Conservation (phyloP, 768 basidiomycete species). For the Boletus rubescentipes region DNA sequence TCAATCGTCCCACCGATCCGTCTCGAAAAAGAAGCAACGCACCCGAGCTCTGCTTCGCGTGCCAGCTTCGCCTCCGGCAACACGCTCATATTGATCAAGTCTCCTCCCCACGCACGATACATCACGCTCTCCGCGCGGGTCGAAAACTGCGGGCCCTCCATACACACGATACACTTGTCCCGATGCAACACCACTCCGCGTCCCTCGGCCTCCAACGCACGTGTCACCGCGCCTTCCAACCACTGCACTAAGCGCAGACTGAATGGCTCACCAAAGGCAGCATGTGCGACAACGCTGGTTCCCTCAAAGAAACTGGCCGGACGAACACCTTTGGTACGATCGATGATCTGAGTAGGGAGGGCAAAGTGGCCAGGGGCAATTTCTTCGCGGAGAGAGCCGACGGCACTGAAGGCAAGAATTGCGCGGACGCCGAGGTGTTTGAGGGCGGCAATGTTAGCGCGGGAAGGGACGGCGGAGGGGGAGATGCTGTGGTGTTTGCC, state of each 20-base stretch:
- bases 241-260: conserved; percentile 60
- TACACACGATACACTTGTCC: conserved; percentile 86
- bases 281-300: conserved; percentile 82
- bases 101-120: conserved; percentile 91
- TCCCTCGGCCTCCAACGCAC: conserved; percentile 60
- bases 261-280: conserved; percentile 94
- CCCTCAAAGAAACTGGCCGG: conserved; percentile 86
- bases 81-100: conserved; percentile 97
- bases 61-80: conserved; percentile 97
- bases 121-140: conserved; percentile 95
- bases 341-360: conserved; percentile 91
- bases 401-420: conserved; percentile 92
- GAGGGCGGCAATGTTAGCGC: conserved; percentile 94
- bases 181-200: conserved; percentile 68
- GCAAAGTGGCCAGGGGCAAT: conserved; percentile 87
- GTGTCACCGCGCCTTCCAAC: conserved; percentile 62
- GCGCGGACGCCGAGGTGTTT: conserved; percentile 89
- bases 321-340: conserved; percentile 93
- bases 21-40: neutral
- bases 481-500: conserved; percentile 75
- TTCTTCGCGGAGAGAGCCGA: conserved; percentile 92
- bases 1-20: neutral
- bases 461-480: conserved; percentile 78
- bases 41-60: conserved; percentile 93
- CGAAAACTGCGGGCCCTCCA: conserved; percentile 98